Percentiles rank a stretch among this genome's conserved stretches.
Evolutionary conservation across 164 flowering plant species (phyloP).

Genomic region (Annona cherimola): DNA sequence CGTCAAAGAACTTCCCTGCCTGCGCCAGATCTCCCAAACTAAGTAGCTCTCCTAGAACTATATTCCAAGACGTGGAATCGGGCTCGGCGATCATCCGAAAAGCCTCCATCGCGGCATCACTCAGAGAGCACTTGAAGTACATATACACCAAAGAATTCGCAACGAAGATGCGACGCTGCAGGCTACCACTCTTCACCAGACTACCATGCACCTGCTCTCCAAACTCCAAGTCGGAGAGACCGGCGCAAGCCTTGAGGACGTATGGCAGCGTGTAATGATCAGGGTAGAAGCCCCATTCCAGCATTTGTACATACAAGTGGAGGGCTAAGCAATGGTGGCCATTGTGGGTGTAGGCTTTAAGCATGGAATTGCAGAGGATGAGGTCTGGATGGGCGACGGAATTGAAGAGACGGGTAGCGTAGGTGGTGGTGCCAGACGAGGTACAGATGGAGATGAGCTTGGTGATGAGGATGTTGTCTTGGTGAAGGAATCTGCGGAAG

Average conservation of each 20-base stretch:
- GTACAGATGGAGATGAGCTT: slow-evolving; percentile 15
- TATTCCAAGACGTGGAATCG: slow-evolving; percentile 20
- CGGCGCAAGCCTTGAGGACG: slow-evolving; percentile 17
- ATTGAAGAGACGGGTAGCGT: slow-evolving; percentile 17
- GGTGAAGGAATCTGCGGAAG: slow-evolving; percentile 17
- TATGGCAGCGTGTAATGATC: slow-evolving; percentile 17
- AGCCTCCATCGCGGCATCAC: slow-evolving; percentile 12
- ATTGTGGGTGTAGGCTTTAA: slow-evolving; percentile 15
- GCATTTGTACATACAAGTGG: slow-evolving; percentile 7
- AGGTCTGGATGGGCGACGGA: slow-evolving; percentile 17
- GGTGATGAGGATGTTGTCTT: slow-evolving; percentile 19
- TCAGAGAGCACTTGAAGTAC: slow-evolving; percentile 15
- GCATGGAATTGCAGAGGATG: slow-evolving; percentile 26
- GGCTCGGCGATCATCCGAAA: slow-evolving; percentile 13
- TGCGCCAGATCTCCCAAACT: slow-evolving; percentile 11
- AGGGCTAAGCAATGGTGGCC: slow-evolving; percentile 5
- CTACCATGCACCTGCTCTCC: slow-evolving; percentile 16
- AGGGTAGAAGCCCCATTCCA: slow-evolving; percentile 1
- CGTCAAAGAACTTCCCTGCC: slow-evolving; percentile 14
- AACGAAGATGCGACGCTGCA: slow-evolving; percentile 10
- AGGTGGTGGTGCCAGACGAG: slow-evolving; percentile 10
- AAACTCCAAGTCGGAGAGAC: slow-evolving; percentile 1
- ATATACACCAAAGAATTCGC: slow-evolving; percentile 16
- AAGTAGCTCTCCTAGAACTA: slow-evolving; percentile 12
- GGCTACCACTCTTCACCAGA: slow-evolving; percentile 1